Base-by-base conservation (phyloP, 106 monocot genomes). In the Platanthera guangdongensis region DNA sequence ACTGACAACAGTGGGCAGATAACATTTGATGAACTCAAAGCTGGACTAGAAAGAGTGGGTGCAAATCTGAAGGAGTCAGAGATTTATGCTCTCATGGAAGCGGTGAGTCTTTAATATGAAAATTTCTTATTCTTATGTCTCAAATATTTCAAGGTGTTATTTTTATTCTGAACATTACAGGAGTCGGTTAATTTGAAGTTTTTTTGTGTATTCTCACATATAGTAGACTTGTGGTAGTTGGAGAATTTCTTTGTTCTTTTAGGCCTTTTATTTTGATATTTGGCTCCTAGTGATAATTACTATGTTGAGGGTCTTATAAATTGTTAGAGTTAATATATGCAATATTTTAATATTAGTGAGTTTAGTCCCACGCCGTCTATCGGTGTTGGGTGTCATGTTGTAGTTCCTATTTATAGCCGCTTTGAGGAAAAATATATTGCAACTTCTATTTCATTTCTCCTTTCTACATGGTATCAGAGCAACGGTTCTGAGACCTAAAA, bases 1-100 rank as follows among this genome's bases (percentile, higher is more conserved):
- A 50, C 76, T 18, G 81, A 81, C 81, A 81, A 76, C 49, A 81
- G 81, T 71, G 81, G 81, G 39, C 81, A 81, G 30, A 81, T 81
- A 76, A 81, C 81, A 49, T 81, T 68, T 28, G 81, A 81, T 47
- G 81, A 81, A 71, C 81, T 81, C 57, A 81, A 81, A 70, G 68
- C 68, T 71, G 81, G 81, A 19, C 71, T 81, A 59, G 76, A 76
- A 57, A 76, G 57, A 59, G 76, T 76, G 3, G 81, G 81, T 62
- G 81, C 81, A 50, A 71, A 76, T 54, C 76, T 81, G 16, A 81
- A 53, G 25, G 76, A 81, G 68, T 76, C 81, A 0, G 81, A 81
- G 55, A 81, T 81, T 50, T 76, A 55, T 60, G 76, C 81, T 16
- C 50, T 81, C 54, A 81, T 81, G 81, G 57, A 81, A 71, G 76